A percentile compares a stretch with the other conserved stretches of the same genome.
These are phyloP conservation scores for Vitis amurensis DNA, from an alignment of 164 flowering plant species.

Conservation along the genomic window DNA sequence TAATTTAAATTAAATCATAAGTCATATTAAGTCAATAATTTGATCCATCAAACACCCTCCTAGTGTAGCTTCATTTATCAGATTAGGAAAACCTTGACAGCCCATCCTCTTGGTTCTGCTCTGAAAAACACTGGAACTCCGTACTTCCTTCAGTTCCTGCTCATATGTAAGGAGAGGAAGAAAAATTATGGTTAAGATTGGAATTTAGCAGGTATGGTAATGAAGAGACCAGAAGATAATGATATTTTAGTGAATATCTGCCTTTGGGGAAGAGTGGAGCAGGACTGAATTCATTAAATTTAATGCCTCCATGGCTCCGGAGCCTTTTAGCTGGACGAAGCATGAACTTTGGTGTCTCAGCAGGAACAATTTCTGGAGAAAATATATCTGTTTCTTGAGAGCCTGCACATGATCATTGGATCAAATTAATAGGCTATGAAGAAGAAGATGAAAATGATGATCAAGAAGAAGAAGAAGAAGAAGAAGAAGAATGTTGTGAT, in stretches of 20 bases:
- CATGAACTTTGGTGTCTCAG: constrained; percentile 24
- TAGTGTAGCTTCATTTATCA: not conserved
- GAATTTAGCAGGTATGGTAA: not conserved
- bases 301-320: constrained; percentile 19
- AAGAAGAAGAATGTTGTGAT: not conserved
- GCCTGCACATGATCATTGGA: constrained; percentile 31
- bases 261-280: constrained; percentile 36
- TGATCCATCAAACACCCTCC: no score
- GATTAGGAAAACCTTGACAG: constrained; percentile 48
- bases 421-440: not conserved
- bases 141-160: constrained; percentile 42
- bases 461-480: not conserved
- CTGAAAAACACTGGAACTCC: constrained; percentile 31
- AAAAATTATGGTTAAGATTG: not conserved
- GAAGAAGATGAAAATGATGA: not conserved
- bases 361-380: constrained; percentile 25
- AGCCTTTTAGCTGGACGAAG: constrained; percentile 34
- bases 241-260: constrained; percentile 9
- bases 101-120: constrained; percentile 48
- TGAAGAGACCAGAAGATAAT: not conserved
- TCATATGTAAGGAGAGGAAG: constrained; percentile 10
- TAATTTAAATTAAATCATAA: no score
- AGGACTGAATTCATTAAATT: constrained; percentile 23
- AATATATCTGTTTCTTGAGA: constrained; percentile 14
- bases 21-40: no score